phyloP scores from a whole-genome alignment of 1,284 basidiomycete species.

The Cryptococcus floricola region DNA sequence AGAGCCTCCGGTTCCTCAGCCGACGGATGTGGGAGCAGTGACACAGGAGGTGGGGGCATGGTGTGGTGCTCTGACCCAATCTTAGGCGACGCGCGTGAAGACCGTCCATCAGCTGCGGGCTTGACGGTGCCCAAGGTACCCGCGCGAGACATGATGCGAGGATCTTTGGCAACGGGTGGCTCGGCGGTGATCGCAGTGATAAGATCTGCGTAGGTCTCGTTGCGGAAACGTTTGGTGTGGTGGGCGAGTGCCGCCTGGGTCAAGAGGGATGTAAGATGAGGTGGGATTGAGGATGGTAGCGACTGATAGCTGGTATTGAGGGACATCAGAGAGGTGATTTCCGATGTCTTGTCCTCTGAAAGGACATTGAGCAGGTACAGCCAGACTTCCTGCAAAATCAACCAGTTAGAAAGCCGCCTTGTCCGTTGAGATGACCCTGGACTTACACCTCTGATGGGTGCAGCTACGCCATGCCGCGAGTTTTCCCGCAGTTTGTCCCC shows the following conservation, averaged over 20 bases:
- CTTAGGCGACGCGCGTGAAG: background rate
- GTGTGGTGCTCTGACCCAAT: background rate
- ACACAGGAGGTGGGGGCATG: background rate
- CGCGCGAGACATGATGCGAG: background rate
- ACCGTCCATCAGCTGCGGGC: background rate
- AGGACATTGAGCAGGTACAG: constrained; percentile 48
- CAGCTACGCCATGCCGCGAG: constrained; percentile 44
- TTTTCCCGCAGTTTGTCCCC: constrained; percentile 43
- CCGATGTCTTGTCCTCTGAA: constrained; percentile 42
- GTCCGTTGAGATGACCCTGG: too few relatives aligned
- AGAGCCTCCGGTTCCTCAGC: constrained; percentile 3
- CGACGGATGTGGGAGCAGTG: background rate
- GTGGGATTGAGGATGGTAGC: constrained; percentile 30
- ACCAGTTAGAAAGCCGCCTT: constrained; percentile 1
- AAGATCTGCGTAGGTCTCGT: constrained; percentile 45
- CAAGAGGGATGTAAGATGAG: constrained; percentile 27
- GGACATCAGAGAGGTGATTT: constrained; percentile 38
- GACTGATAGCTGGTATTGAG: constrained; percentile 31
- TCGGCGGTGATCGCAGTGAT: constrained; percentile 43
- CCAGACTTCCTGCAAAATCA: constrained; percentile 42
- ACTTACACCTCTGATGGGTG: constrained; percentile 42
- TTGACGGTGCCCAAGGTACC: background rate
- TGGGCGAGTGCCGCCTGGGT: constrained; percentile 39
- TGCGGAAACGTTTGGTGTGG: constrained; percentile 43
- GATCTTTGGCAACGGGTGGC: background rate